A percentile compares a stretch with the other conserved stretches of the same genome.
Conservation (phyloP, 2,329 filamentous ascomycete species). For the Exserohilum rostratum region DNA sequence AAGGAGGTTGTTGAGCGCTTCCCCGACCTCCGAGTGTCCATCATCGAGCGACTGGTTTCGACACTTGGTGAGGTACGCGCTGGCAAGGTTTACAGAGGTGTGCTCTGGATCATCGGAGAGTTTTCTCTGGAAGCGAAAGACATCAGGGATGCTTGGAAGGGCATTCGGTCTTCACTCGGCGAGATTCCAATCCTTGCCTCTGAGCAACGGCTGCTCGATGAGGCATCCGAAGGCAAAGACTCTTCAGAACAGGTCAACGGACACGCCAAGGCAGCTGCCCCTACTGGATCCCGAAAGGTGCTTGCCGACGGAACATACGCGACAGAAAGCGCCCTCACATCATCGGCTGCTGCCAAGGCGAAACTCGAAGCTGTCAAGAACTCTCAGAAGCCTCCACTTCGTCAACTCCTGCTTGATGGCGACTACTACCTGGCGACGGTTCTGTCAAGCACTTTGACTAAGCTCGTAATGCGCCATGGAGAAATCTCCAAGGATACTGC, state of each 20-base stretch:
- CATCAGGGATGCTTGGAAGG: constrained; percentile 95
- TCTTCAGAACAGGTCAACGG: constrained; percentile 76
- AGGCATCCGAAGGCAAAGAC: constrained; percentile 68
- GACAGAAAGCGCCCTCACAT: constrained; percentile 93
- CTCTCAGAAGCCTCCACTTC: constrained; percentile 91
- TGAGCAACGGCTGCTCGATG: constrained; percentile 88
- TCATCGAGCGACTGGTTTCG: constrained; percentile 85
- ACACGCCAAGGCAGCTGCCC: constrained; percentile 73
- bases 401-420: constrained; percentile 89
- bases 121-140: constrained; percentile 94
- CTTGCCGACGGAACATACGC: constrained; percentile 97
- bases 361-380: constrained; percentile 96
- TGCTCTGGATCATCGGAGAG: constrained; percentile 97
- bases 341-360: constrained; percentile 85
- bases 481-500: constrained; percentile 86
- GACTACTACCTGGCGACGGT: constrained; percentile 97
- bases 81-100: constrained; percentile 95
- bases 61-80: constrained; percentile 92
- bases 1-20: constrained; percentile 99
- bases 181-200: constrained; percentile 97
- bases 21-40: constrained; percentile 83
- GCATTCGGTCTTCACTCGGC: constrained; percentile 88
- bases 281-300: constrained; percentile 86
- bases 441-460: constrained; percentile 93
- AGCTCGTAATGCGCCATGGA: constrained; percentile 95